phyloP scores from a whole-genome alignment of 768 basidiomycete species.

The Boletus sp. region DNA sequence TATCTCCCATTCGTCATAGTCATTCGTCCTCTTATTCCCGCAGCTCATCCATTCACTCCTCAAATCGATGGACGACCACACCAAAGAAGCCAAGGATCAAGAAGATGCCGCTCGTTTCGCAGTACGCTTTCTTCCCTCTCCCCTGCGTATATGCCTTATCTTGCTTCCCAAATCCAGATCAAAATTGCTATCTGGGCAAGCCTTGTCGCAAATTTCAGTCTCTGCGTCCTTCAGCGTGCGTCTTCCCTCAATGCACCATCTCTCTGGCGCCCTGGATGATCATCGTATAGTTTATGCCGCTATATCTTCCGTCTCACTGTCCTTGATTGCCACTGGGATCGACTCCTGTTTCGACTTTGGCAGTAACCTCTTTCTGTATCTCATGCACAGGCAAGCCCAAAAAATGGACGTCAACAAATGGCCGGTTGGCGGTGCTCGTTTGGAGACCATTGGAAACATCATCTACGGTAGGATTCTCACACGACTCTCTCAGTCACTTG shows the following conservation, averaged over 20 bases:
- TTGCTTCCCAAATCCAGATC: slow-evolving; percentile 45
- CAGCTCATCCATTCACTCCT: slow-evolving; percentile 86
- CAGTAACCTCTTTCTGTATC: slow-evolving; percentile 78
- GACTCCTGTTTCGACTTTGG: slow-evolving; percentile 85
- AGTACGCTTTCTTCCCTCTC: slow-evolving; percentile 38
- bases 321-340: slow-evolving; percentile 84
- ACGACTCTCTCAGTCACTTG: neutral
- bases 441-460: slow-evolving; percentile 88
- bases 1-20: neutral
- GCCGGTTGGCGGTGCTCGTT: slow-evolving; percentile 88
- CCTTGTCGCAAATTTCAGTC: slow-evolving; percentile 67
- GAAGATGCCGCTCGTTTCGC: slow-evolving; percentile 65
- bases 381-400: slow-evolving; percentile 70
- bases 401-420: slow-evolving; percentile 78
- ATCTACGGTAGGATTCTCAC: slow-evolving; percentile 57
- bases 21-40: neutral
- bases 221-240: slow-evolving; percentile 70
- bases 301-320: slow-evolving; percentile 75
- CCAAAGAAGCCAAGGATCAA: slow-evolving; percentile 71
- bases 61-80: slow-evolving; percentile 88
- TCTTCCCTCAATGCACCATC: neutral
- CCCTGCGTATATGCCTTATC: neutral
- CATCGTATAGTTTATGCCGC: slow-evolving; percentile 79
- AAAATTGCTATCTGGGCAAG: slow-evolving; percentile 87
- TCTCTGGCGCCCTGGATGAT: neutral